Base-by-base conservation (phyloP, 2,329 filamentous ascomycete genomes). In the Stagonosporopsis tanaceti region DNA sequence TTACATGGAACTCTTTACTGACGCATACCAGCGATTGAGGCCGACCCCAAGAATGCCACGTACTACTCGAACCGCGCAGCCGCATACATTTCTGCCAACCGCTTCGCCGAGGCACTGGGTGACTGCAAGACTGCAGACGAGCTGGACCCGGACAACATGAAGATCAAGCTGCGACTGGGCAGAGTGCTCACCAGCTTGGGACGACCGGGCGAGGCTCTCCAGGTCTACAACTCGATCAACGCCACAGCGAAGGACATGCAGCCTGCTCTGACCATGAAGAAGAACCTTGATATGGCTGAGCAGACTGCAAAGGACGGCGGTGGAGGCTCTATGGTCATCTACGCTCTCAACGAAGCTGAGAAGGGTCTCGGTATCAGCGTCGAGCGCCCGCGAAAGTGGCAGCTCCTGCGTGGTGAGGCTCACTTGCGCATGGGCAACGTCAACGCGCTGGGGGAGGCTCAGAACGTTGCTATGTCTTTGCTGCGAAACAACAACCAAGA, bases 61-160 rank as follows among this genome's bases (percentile, higher is more conserved):
- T 98, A 96, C 78, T 85, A 96, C 64, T 94, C 92, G 76, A 99
- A 99, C 82, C 90, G 95, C 70, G 93, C 95, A 37, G 95, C 95
- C 28, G 95, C 95, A 34, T 92, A 91, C 80, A 97, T 99, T 84
- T 92, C 92, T 50, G 91, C 92, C 57, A 89, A 89, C 66, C 87
- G 89, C 70, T 97, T 89, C 75, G 80, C 85, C 55, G 84, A 89
- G 61, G 95, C 95, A 15, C 81, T 98, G 58, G 92, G 95, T 53
- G 95, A 99, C 78, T 95, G 92, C 78, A 89, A 87, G 70, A 86
- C 84, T 52, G 92, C 95, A 6, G 87, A 91, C 65, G 89, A 94
- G 64, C 81, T 97, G 40, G 93, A 98, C 63, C 89, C 93, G 0
- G 83, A 88, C 67, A 97, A 96, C 74, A 77, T 90, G 68, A 99